phyloP scores from a whole-genome alignment of 2,329 filamentous ascomycete species.

The Chaetothyriales sp. region DNA sequence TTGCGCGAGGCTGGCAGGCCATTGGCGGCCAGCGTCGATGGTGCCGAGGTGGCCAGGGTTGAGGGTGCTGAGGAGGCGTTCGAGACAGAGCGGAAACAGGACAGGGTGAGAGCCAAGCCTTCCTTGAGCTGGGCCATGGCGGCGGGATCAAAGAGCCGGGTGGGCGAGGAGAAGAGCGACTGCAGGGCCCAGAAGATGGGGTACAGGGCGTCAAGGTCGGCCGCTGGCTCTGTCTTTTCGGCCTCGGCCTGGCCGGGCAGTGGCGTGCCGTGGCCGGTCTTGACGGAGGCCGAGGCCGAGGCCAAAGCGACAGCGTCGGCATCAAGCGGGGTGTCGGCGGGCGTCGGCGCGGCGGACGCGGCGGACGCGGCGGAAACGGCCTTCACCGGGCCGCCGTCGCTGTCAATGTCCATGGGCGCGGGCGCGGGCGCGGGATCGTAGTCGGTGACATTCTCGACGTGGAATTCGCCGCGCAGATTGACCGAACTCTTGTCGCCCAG shows the following conservation, averaged over 20 bases:
- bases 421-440: constrained; percentile 53
- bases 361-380: constrained; percentile 21
- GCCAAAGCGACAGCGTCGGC: constrained; percentile 5
- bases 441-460: constrained; percentile 82
- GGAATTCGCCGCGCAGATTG: constrained; percentile 89
- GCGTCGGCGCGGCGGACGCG: constrained; percentile 10
- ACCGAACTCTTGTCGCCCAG: constrained; percentile 94
- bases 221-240: constrained; percentile 15
- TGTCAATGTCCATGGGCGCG: constrained; percentile 40
- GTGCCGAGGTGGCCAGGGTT: constrained; percentile 45
- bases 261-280: constrained; percentile 11
- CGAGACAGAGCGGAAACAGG: constrained; percentile 61
- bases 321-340: constrained; percentile 21
- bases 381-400: constrained; percentile 16
- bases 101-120: constrained; percentile 48
- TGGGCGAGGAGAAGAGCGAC: constrained; percentile 80
- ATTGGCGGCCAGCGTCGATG: constrained; percentile 33
- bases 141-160: constrained; percentile 58
- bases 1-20: neutral
- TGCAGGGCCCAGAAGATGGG: constrained; percentile 91
- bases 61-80: constrained; percentile 46
- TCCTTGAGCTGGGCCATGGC: constrained; percentile 54
- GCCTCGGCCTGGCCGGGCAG: constrained; percentile 10
- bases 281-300: neutral
- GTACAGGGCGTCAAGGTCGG: constrained; percentile 61